Evolutionary conservation across 2,329 filamentous ascomycete genomes (phyloP), one percentile per base, ranked within the genome.

Genomic region (Phialophora chinensis): DNA sequence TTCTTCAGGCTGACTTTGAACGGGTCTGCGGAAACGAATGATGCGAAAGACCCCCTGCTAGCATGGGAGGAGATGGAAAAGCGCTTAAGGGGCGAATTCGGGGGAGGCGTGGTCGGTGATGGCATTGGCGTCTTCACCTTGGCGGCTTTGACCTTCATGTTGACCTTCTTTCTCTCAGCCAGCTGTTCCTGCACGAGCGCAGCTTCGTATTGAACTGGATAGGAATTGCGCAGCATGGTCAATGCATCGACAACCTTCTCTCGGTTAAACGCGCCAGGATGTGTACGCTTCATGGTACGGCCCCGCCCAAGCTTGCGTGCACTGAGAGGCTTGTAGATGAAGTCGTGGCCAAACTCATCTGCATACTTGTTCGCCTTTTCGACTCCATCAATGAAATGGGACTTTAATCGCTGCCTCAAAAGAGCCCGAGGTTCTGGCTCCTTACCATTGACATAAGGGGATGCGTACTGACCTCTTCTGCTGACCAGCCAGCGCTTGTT

Each of bases 151-250:
- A 23, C 23, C 25, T 50, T 60, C 27, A 23, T 20, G 5, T 27
- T 35, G 8, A 20, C 17, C 29, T 33, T 31, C 38, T 50, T 44
- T 17, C 38, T 10, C 27, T 60, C n/a, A n/a, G 57, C 27, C 29
- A n/a, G 12, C 14, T 33, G 25, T 1, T 31, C 17, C 35, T 60
- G 23, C 5, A 50, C 12, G 47, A 44, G 57, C 11, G 10, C 38
- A 23, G 57, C 57, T 20, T 60, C 17, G 11, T 60, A 60, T 2
- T 23, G 10, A 17, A 7, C 10, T 12, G 57, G 57, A 47, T 47
- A 60, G 31, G 57, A 47, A 44, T 60, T 29, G 20, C 42, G 57
- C 27, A 60, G 57, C 57, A 50, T 50, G 11, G 44, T 50, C n/a
- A 60, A 42, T 29, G 57, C 42, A 17, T 44, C 31, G 29, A 35